Conservation (phyloP, 768 basidiomycete genomes). For the Leucogyrophana mollusca region DNA sequence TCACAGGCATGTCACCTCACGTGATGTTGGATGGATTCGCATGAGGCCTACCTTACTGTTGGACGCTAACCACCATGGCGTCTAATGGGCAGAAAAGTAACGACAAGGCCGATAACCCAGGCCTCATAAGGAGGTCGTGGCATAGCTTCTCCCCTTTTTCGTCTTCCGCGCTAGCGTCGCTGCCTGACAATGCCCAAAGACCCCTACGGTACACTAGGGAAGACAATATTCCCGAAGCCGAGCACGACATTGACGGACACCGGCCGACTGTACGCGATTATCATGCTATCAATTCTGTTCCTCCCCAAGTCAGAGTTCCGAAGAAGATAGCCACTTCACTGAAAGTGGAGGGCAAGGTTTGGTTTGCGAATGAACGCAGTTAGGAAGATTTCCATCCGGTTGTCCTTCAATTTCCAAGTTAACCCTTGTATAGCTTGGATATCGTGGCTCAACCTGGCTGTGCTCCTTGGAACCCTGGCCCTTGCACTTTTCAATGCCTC, state of each 20-base stretch:
- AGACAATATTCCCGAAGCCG: slow-evolving; percentile 69
- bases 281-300: slow-evolving; percentile 65
- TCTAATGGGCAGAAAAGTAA: slow-evolving; percentile 2
- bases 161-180: slow-evolving; percentile 51
- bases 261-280: slow-evolving; percentile 70
- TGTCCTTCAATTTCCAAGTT: neutral
- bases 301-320: slow-evolving; percentile 68
- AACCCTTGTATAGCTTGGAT: slow-evolving; percentile 71
- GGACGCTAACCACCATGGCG: slow-evolving; percentile 8
- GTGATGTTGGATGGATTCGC: too few species aligned
- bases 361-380: slow-evolving; percentile 98
- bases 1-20: too few species aligned
- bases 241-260: slow-evolving; percentile 47
- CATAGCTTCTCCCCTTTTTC: slow-evolving; percentile 73
- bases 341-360: slow-evolving; percentile 92
- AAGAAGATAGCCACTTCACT: slow-evolving; percentile 81
- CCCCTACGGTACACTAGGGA: slow-evolving; percentile 59
- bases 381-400: slow-evolving; percentile 20
- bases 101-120: slow-evolving; percentile 19
- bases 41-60: too few species aligned
- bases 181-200: slow-evolving; percentile 38
- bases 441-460: slow-evolving; percentile 83
- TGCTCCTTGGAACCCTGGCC: slow-evolving; percentile 82
- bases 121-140: slow-evolving; percentile 57
- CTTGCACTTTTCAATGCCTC: slow-evolving; percentile 89